phyloP scores from a whole-genome alignment of 768 basidiomycete genomes.

The Galerina sulciceps region DNA sequence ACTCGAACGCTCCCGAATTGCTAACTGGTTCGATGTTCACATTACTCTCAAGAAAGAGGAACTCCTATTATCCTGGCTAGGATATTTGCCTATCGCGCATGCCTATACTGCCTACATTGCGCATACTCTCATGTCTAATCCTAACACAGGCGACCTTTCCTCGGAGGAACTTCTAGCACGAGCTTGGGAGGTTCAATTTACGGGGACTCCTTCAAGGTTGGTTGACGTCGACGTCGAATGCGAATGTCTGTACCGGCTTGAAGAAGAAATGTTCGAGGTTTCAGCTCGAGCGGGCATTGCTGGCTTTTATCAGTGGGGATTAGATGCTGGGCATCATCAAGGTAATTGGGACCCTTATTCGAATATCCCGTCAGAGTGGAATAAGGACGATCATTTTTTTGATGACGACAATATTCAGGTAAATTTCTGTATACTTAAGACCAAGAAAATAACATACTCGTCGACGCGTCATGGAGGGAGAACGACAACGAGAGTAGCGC shows the following conservation, averaged over 20 bases:
- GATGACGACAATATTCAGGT: too few species aligned
- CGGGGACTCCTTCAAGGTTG: background rate
- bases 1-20: background rate
- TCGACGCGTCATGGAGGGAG: too few species aligned
- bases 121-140: background rate
- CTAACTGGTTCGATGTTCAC: background rate
- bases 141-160: background rate
- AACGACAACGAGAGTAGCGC: too few species aligned
- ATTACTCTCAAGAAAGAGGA: background rate
- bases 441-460: too few species aligned
- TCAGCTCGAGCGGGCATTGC: background rate
- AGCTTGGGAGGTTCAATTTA: background rate
- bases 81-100: background rate
- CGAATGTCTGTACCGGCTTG: background rate
- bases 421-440: too few species aligned
- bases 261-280: background rate
- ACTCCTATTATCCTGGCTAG: background rate
- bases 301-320: background rate
- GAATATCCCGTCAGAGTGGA: too few species aligned
- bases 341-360: background rate
- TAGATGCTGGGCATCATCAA: conserved; percentile 2
- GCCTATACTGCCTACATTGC: background rate
- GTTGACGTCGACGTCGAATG: background rate
- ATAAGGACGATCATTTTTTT: too few species aligned
- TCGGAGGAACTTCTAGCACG: background rate